These are phyloP conservation scores for Neurospora sp. DNA, from an alignment of 495 filamentous ascomycete genomes.

Conservation along the genomic window DNA sequence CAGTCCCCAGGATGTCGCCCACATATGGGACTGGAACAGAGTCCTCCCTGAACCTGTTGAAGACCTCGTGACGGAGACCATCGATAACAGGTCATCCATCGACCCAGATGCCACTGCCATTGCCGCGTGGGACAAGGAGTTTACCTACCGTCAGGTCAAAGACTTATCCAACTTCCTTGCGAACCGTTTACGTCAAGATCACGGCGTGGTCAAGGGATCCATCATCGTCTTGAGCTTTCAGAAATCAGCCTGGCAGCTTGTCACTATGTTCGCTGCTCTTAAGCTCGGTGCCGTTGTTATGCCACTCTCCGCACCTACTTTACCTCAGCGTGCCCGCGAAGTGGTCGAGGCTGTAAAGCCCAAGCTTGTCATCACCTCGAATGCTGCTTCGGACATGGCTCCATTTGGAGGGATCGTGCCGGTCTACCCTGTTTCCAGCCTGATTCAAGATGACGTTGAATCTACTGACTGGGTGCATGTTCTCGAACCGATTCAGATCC, in stretches of 20 bases:
- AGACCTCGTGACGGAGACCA: neutral
- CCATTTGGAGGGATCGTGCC: neutral
- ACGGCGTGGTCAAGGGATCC: neutral
- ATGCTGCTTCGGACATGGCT: neutral
- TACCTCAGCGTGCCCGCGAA: neutral
- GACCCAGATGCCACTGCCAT: neutral
- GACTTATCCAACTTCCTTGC: neutral
- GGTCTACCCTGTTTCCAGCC: neutral
- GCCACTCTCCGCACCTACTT: neutral
- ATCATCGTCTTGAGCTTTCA: neutral
- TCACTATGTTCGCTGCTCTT: neutral
- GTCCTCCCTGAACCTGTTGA: neutral
- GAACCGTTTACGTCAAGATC: neutral
- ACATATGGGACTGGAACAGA: constrained; percentile 10
- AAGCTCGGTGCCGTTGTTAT: neutral
- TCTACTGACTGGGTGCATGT: neutral
- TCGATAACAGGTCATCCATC: neutral
- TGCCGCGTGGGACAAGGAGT: neutral
- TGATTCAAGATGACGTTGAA: neutral
- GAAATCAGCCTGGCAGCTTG: neutral
- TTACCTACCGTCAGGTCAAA: neutral
- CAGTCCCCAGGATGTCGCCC: constrained; percentile 11
- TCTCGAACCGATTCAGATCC: neutral
- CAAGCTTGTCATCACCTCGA: neutral
- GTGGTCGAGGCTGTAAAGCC: neutral